Evolutionary conservation across 2,329 filamentous ascomycete species (phyloP).

Genomic region (Trichophyton mentagrophytes): DNA sequence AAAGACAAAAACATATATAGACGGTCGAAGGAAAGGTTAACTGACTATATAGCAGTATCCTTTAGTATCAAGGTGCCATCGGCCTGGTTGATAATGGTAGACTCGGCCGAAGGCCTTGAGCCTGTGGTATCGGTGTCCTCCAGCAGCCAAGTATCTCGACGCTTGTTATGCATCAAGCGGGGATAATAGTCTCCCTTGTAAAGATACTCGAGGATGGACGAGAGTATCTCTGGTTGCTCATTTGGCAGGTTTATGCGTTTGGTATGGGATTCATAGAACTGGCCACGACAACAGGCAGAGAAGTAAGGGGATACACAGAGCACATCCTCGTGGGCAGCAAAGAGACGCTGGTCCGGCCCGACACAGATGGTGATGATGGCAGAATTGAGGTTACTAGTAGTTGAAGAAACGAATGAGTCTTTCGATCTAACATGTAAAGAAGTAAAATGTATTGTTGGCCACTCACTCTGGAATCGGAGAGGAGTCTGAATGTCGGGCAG

Average conservation of each 20-base stretch:
- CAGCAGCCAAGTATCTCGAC: conserved; percentile 67
- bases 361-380: conserved; percentile 69
- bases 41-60: conserved; percentile 72
- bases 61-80: conserved; percentile 60
- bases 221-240: conserved; percentile 83
- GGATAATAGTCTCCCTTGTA: conserved; percentile 93
- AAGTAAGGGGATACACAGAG: conserved; percentile 72
- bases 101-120: conserved; percentile 33
- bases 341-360: conserved; percentile 71
- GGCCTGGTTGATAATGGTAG: conserved; percentile 56
- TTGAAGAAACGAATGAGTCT: background rate
- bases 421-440: background rate
- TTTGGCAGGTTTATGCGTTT: conserved; percentile 70
- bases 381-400: conserved; percentile 44
- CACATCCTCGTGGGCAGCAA: conserved; percentile 81
- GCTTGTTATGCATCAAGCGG: conserved; percentile 68
- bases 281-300: conserved; percentile 47
- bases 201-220: conserved; percentile 76
- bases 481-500: conserved; percentile 9
- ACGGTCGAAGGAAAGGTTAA: conserved; percentile 7
- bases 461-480: background rate
- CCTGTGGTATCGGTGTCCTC: conserved; percentile 45
- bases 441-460: conserved; percentile 12
- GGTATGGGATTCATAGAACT: conserved; percentile 47
- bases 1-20: background rate